Conservation (phyloP, 2,329 filamentous ascomycete genomes). For the Akanthomyces lecanii region DNA sequence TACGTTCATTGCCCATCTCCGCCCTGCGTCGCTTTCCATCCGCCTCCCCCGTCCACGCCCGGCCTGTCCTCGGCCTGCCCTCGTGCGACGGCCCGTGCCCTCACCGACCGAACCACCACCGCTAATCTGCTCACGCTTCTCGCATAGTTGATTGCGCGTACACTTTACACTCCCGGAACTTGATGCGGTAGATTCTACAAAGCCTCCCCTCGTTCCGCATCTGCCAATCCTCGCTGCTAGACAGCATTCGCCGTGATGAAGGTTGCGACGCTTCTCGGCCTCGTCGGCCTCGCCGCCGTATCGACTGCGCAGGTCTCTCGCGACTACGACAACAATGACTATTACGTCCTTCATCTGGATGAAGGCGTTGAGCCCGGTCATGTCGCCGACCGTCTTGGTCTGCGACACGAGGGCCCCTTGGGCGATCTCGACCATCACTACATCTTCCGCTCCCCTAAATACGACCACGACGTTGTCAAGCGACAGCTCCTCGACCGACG, state of each 20-base stretch:
- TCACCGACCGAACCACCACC: not conserved
- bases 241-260: conserved; percentile 11
- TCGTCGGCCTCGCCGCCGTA: conserved; percentile 41
- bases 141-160: not conserved
- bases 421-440: conserved; percentile 77
- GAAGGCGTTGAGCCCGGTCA: conserved; percentile 59
- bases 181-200: conserved; percentile 4
- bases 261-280: conserved; percentile 22
- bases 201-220: not conserved
- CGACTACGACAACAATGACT: conserved; percentile 78
- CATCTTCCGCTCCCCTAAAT: conserved; percentile 72
- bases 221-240: not conserved
- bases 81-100: conserved; percentile 6
- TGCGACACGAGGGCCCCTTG: conserved; percentile 76
- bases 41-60: not conserved
- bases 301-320: conserved; percentile 50
- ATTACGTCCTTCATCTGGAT: conserved; percentile 86
- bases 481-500: conserved; percentile 49
- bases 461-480: conserved; percentile 55
- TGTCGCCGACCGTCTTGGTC: conserved; percentile 67
- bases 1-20: not conserved
- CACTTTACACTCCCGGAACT: not conserved
- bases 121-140: not conserved
- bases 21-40: not conserved
- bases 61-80: not conserved